A percentile compares a stretch with the other conserved stretches of the same genome.
phyloP scores from a whole-genome alignment of 306 rosid species.

The Begonia fuchsioides region DNA sequence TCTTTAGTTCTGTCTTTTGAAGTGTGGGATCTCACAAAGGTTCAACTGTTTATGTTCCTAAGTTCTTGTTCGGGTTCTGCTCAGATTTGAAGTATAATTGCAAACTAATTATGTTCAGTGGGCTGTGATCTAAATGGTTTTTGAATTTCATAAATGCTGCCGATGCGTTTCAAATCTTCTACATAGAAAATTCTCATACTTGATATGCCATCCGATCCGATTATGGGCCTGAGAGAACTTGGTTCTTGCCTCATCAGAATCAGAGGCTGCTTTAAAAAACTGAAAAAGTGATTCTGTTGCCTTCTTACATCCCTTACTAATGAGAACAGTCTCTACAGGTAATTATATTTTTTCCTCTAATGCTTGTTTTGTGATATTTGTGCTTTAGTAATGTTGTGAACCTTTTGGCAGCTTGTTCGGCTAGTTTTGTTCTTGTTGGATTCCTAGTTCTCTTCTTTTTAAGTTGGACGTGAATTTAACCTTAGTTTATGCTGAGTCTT shows the following conservation, averaged over 20 bases:
- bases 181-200: constrained; percentile 33
- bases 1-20: constrained; percentile 60
- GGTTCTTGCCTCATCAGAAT: not conserved
- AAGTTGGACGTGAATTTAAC: too few relatives aligned
- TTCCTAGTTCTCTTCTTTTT: constrained; percentile 72
- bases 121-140: constrained; percentile 56
- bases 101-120: constrained; percentile 51
- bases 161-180: constrained; percentile 53
- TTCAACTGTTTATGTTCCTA: constrained; percentile 69
- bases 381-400: constrained; percentile 53
- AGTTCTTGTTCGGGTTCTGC: constrained; percentile 50
- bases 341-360: constrained; percentile 29
- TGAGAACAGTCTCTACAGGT: constrained; percentile 55
- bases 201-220: constrained; percentile 37
- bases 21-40: constrained; percentile 51
- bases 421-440: constrained; percentile 70
- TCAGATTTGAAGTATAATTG: constrained; percentile 55
- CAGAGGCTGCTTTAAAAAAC: not conserved
- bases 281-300: constrained; percentile 2
- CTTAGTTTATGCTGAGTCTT: constrained; percentile 28
- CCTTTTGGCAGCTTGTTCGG: constrained; percentile 94
- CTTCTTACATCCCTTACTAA: constrained; percentile 1
- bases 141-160: constrained; percentile 67
- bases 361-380: constrained; percentile 23
- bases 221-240: constrained; percentile 10